Evolutionary conservation across 1,284 basidiomycete species (phyloP).

Genomic region (Cerioporus squamosus): DNA sequence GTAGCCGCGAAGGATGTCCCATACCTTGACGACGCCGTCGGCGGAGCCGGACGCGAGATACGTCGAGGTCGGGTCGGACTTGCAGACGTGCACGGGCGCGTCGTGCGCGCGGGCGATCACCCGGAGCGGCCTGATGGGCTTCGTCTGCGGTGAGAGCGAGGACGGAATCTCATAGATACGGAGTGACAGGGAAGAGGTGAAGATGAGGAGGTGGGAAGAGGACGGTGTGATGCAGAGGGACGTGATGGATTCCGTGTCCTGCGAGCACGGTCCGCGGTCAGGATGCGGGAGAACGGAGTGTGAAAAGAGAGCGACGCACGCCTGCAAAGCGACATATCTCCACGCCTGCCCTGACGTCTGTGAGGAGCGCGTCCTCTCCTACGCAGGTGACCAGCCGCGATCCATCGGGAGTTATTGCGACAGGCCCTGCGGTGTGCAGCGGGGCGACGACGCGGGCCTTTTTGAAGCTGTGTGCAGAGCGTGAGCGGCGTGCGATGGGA

Average conservation of each 20-base stretch:
- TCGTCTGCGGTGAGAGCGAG: conserved; percentile 46
- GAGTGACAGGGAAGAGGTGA: conserved; percentile 73
- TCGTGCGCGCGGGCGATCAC: conserved; percentile 86
- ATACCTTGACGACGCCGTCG: conserved; percentile 96
- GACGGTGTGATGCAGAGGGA: conserved; percentile 72
- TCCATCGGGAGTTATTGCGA: conserved; percentile 83
- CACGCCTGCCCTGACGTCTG: conserved; percentile 75
- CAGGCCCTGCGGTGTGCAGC: conserved; percentile 87
- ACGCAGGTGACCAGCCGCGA: conserved; percentile 84
- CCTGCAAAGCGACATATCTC: conserved; percentile 83
- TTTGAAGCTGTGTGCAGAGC: conserved; percentile 60
- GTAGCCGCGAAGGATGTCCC: conserved; percentile 89
- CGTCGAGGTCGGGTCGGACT: conserved; percentile 84
- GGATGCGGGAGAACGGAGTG: neutral
- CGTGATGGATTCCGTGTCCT: conserved; percentile 71
- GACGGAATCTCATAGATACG: conserved; percentile 67
- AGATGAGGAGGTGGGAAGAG: conserved; percentile 62
- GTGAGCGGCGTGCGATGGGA: neutral
- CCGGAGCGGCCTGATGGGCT: conserved; percentile 65
- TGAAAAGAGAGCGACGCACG: conserved; percentile 52
- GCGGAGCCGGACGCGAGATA: conserved; percentile 95
- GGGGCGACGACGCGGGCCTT: conserved; percentile 74
- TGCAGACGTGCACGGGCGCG: conserved; percentile 91
- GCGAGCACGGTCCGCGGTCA: conserved; percentile 6
- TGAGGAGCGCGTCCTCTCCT: conserved; percentile 84